Conservation (phyloP, 75 land plant genomes). For the Pinus tabuliformis region DNA sequence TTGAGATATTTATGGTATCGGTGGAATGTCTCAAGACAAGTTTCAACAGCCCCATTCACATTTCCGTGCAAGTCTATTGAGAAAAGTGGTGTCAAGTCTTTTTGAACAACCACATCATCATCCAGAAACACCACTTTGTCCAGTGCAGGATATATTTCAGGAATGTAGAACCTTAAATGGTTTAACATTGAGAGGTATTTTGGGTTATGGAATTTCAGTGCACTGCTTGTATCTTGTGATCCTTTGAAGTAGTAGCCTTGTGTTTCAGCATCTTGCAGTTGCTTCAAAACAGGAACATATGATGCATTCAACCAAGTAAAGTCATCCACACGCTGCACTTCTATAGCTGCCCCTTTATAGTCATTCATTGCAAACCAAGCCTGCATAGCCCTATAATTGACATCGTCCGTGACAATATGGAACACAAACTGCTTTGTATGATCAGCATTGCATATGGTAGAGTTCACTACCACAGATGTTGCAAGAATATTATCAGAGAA, state of each 20-base stretch:
- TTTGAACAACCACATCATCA: conserved; percentile 93
- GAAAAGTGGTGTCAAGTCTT: conserved; percentile 74
- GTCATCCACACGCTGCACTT: conserved; percentile 76
- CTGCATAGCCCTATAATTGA: conserved; percentile 67
- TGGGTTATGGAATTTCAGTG: conserved; percentile 67
- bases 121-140: conserved; percentile 91
- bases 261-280: conserved; percentile 48
- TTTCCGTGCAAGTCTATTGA: conserved; percentile 82
- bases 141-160: conserved; percentile 79
- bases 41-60: conserved; percentile 95
- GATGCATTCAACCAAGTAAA: conserved; percentile 90
- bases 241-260: conserved; percentile 50
- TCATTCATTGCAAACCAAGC: conserved; percentile 78
- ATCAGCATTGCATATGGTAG: conserved; percentile 73
- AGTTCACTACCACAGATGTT: conserved; percentile 80
- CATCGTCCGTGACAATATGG: conserved; percentile 77
- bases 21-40: conserved; percentile 85
- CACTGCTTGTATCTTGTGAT: conserved; percentile 38
- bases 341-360: conserved; percentile 70
- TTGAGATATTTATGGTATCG: conserved; percentile 93
- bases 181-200: conserved; percentile 74
- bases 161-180: conserved; percentile 86
- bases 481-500: conserved; percentile 89
- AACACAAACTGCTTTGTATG: conserved; percentile 81
- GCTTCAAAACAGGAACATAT: conserved; percentile 79